Evolutionary conservation across 2,329 filamentous ascomycete species (phyloP).

Genomic region (Juglanconis sp.): DNA sequence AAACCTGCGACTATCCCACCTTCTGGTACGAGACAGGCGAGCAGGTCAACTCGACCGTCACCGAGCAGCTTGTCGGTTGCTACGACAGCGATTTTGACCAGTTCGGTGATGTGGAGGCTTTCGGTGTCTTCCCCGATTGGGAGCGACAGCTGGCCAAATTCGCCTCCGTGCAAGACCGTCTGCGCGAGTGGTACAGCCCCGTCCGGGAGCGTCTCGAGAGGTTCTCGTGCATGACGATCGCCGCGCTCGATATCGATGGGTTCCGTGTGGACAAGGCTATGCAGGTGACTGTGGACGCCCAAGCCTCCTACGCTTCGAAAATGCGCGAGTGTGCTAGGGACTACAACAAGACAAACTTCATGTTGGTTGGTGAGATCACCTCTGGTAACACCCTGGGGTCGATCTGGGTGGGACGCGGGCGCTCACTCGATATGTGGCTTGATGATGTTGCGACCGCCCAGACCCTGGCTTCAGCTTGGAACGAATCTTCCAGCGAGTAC

Average conservation of each 20-base stretch:
- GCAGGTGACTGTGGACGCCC: conserved; percentile 55
- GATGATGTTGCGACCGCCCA: conserved; percentile 17
- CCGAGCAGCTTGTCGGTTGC: conserved; percentile 47
- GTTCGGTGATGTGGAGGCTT: conserved; percentile 60
- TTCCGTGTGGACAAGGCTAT: conserved; percentile 65
- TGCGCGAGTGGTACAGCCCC: conserved; percentile 59
- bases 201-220: conserved; percentile 54
- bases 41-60: conserved; percentile 44
- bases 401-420: conserved; percentile 59
- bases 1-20: conserved; percentile 53
- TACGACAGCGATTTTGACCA: conserved; percentile 60
- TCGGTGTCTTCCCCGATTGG: conserved; percentile 61
- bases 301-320: conserved; percentile 53
- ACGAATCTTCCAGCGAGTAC: conserved; percentile 18
- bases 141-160: conserved; percentile 62
- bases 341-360: conserved; percentile 60
- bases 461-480: conserved; percentile 14
- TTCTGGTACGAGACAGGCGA: conserved; percentile 59
- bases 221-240: conserved; percentile 61
- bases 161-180: conserved; percentile 62
- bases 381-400: conserved; percentile 58
- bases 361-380: conserved; percentile 61
- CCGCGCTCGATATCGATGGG: conserved; percentile 60
- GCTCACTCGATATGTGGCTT: conserved; percentile 34
- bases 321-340: conserved; percentile 53